Evolutionary conservation across 208 protist species (phyloP), one percentile per base, ranked within the genome.

Genomic region (Acanthamoeba triangularis): DNA sequence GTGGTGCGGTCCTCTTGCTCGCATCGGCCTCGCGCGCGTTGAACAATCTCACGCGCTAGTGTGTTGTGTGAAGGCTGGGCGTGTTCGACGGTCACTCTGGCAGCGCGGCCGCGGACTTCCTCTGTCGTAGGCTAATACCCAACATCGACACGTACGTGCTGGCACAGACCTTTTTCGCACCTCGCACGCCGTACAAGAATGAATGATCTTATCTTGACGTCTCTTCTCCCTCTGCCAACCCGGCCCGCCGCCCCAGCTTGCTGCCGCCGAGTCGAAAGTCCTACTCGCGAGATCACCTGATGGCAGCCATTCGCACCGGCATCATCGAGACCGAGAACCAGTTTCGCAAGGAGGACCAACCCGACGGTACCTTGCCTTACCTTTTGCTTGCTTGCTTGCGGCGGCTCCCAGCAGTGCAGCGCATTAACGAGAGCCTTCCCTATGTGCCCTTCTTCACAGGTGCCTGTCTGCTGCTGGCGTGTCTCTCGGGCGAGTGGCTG

Each of bases 61-160:
- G 49, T 54, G 49, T 8, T 54, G 49, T 6, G 49, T 6, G 37
- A 41, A 85, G 76, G 80, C n/a, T 88, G 35, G 80, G 41, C 20
- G 80, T 88, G 16, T 59, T 63, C 33, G 80, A 88, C n/a, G 80
- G 80, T 6, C 80, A 88, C 80, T 88, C 80, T 28, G 80, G 80
- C 47, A 88, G 80, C 52, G 41, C 47, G 25, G 80, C 80, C 23
- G 80, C 80, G 14, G 80, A 88, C 25, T 88, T 88, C 33, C 47
- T 88, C 47, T 44, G 80, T 11, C 20, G 16, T 1, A 18, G 28
- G 13, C 80, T 88, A 0, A 0, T 88, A 6, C 25, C 41, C 80
- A 88, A 88, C 33, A 88, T 88, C 80, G 33, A 52, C 25, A 59
- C 20, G 80, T 88, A 35, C 18, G 72, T 7, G 6, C 20, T 14